Base-by-base conservation (phyloP, 2,329 filamentous ascomycete genomes). In the Epicoccum sorghinum region DNA sequence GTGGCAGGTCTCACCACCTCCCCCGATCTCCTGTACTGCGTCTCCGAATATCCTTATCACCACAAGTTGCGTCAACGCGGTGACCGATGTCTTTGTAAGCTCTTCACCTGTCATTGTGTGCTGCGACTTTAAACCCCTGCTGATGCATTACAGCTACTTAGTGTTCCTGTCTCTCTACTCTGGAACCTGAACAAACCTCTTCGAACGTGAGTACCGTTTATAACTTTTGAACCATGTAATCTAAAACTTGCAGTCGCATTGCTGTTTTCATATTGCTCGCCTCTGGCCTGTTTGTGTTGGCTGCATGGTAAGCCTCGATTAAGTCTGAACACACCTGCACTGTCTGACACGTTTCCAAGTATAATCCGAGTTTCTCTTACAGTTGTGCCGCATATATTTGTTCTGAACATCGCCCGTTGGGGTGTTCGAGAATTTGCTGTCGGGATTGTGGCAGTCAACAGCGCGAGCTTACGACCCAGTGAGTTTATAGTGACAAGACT, bases 341-440 rank as follows among this genome's bases (percentile, higher is more conserved):
- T 23, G 2, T 23, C 35, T 47, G n/a, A 47, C 29, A 1, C 7
- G 3, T 3, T 13, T 13, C 6, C 1, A 27, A 59, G 59, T 35
- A 53, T 61, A 5, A 57, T 42, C 18, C 59, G 59, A 10, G 59
- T 61, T 1, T 56, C 52, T 0, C 43, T 61, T 9, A 59, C 56
- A 18, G 56, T 55, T 1, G 50, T 61, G 1, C 59, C 52, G 4
- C 47, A 57, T 23, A 51, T 57, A 5, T 55, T 42, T 9, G 47
- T 59, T n/a, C 52, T 58, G 24, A 52, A 50, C 12, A 57, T 61
- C 25, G 56, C 59, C 1, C 59, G 59, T 3, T 61, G 59, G 56
- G 56, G 56, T 9, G 41, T 58, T 5, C 56, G 59, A 12, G 56
- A 61, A 25, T 55, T 57, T n/a, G 46, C 47, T 32, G 53, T 59